Conservation (phyloP, 106 monocot genomes). For the Amphibolis antarctica region DNA sequence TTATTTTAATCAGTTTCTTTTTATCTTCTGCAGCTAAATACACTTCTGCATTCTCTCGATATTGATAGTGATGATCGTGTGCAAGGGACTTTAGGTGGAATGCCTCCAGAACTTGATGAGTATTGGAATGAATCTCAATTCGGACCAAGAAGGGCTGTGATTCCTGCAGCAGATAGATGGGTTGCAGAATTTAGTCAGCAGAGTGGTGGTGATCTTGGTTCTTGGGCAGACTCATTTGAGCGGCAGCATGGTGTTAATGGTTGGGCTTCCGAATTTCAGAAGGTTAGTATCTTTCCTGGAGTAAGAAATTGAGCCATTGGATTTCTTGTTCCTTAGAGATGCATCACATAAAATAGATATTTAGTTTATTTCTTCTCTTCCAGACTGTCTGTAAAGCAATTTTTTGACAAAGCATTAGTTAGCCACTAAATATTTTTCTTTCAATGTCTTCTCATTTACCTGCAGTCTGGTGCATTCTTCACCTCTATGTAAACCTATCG, state of each 20-base stretch:
- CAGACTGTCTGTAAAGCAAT: too few species aligned
- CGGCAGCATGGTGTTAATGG: constrained; percentile 82
- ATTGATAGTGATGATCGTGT: constrained; percentile 69
- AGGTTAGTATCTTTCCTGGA: constrained; percentile 28
- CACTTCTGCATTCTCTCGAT: constrained; percentile 78
- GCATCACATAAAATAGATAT: too few species aligned
- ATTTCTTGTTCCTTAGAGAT: background rate
- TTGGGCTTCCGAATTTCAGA: constrained; percentile 96
- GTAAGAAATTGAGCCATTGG: background rate
- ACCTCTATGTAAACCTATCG: too few species aligned
- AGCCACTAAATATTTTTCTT: too few species aligned
- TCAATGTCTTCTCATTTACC: too few species aligned
- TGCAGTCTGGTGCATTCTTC: too few species aligned
- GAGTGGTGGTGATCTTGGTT: constrained; percentile 39
- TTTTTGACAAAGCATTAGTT: too few species aligned
- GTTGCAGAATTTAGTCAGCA: constrained; percentile 66
- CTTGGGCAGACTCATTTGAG: constrained; percentile 90
- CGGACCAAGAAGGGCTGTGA: constrained; percentile 29
- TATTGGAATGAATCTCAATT: constrained; percentile 94
- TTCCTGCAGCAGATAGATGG: constrained; percentile 60
- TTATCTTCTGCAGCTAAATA: constrained; percentile 53
- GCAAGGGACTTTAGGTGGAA: constrained; percentile 54
- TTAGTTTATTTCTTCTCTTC: too few species aligned
- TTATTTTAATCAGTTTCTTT: background rate
- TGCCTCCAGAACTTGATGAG: constrained; percentile 69